Conservation (phyloP, 768 basidiomycete species). For the Tubosaeta sp. region DNA sequence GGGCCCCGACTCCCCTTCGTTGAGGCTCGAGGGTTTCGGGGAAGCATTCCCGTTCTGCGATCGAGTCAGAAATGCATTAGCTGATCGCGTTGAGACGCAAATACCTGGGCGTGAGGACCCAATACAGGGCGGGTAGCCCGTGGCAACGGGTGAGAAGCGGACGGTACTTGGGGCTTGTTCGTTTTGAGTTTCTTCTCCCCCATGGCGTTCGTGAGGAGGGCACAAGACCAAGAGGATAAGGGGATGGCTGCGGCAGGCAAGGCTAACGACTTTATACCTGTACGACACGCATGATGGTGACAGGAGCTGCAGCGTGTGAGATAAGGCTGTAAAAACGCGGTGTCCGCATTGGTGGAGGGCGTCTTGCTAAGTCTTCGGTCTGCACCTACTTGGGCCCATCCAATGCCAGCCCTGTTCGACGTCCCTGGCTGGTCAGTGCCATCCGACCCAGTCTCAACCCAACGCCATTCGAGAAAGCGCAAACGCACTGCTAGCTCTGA, state of each 20-base stretch:
- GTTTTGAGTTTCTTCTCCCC: conserved; percentile 12
- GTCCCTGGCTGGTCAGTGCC: conserved; percentile 68
- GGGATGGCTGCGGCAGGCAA: neutral
- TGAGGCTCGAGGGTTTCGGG: conserved; percentile 10
- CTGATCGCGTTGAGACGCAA: neutral
- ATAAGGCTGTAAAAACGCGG: conserved; percentile 14
- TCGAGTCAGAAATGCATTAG: conserved; percentile 11
- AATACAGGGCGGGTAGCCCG: conserved; percentile 4
- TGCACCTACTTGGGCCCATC: conserved; percentile 3
- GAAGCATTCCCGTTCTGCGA: conserved; percentile 13
- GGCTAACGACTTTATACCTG: conserved; percentile 12
- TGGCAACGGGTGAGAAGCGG: conserved; percentile 1
- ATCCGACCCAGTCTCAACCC: conserved; percentile 36
- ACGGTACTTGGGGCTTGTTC: conserved; percentile 6
- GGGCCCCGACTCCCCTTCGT: conserved; percentile 3
- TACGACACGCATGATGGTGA: conserved; percentile 12
- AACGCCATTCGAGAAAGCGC: conserved; percentile 37
- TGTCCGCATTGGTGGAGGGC: conserved; percentile 12
- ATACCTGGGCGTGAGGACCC: conserved; percentile 21
- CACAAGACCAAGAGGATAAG: neutral
- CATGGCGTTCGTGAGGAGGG: neutral
- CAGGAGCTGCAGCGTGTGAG: conserved; percentile 15
- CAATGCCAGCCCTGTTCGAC: conserved; percentile 46
- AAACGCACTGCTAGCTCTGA: conserved; percentile 49
- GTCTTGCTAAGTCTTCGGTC: neutral